phyloP scores from a whole-genome alignment of 1,139 yeast genomes.

The Trichomonascaceae sp. region DNA sequence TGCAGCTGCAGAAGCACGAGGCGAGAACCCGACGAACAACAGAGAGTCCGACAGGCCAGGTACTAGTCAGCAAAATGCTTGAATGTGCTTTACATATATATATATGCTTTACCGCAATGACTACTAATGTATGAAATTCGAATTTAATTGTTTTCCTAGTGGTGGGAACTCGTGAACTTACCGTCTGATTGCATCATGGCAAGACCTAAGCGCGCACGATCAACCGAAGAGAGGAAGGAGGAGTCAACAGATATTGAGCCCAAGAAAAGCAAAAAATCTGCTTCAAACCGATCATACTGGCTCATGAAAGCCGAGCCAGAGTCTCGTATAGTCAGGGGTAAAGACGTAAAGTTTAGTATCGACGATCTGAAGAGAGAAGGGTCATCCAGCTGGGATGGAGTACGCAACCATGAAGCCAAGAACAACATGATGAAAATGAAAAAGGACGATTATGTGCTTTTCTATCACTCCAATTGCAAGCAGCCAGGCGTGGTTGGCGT shows the following conservation, averaged over 20 bases:
- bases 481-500: constrained; percentile 42
- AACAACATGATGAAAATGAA: constrained; percentile 36
- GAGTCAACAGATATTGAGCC: too few relatives aligned
- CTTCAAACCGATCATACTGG: constrained; percentile 32
- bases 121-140: too few relatives aligned
- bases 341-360: constrained; percentile 36
- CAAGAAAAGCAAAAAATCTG: too few relatives aligned
- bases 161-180: too few relatives aligned
- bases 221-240: too few relatives aligned
- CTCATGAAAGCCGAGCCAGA: constrained; percentile 42
- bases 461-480: constrained; percentile 41
- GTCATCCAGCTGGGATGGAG: constrained; percentile 42
- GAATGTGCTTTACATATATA: too few relatives aligned
- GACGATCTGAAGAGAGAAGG: constrained; percentile 29
- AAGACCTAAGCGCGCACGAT: too few relatives aligned
- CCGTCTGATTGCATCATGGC: too few relatives aligned
- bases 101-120: too few relatives aligned
- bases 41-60: not conserved
- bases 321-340: constrained; percentile 34
- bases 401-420: constrained; percentile 41
- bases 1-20: constrained; percentile 1
- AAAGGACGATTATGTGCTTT: constrained; percentile 33
- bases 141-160: too few relatives aligned
- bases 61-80: too few relatives aligned
- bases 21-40: too few relatives aligned